Evolutionary conservation across 345 rosid species (phyloP).

Genomic region (Trapa incisa): DNA sequence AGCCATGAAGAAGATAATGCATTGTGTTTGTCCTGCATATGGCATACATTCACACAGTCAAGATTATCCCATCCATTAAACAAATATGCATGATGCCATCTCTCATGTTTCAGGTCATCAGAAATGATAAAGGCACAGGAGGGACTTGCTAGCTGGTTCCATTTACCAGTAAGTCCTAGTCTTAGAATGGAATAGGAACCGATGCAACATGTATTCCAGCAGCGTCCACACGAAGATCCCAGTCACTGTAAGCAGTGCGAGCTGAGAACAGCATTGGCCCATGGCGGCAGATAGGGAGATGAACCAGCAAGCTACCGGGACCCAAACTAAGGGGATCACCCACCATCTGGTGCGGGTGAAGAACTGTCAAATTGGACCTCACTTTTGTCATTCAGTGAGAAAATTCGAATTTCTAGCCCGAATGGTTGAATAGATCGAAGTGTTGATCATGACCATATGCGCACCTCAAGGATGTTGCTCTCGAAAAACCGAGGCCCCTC

Average conservation of each 20-base stretch:
- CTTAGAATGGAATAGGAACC: slow-evolving; percentile 84
- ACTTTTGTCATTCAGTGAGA: background rate
- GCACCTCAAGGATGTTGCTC: slow-evolving; percentile 89
- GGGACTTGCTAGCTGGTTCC: slow-evolving; percentile 7
- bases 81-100: background rate
- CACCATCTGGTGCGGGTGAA: slow-evolving; percentile 91
- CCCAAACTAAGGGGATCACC: slow-evolving; percentile 85
- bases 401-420: background rate
- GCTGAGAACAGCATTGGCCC: slow-evolving; percentile 52
- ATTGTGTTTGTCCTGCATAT: slow-evolving; percentile 62
- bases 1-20: slow-evolving; percentile 87
- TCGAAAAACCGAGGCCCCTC: slow-evolving; percentile 92
- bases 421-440: background rate
- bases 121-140: background rate
- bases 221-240: slow-evolving; percentile 81
- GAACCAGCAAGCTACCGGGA: slow-evolving; percentile 62
- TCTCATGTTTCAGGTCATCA: background rate
- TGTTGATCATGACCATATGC: too few species aligned
- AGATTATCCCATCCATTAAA: background rate
- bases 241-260: slow-evolving; percentile 33
- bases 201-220: slow-evolving; percentile 78
- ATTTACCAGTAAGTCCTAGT: slow-evolving; percentile 69
- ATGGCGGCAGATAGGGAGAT: slow-evolving; percentile 41
- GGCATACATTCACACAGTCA: background rate
- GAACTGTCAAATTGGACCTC: slow-evolving; percentile 33